A percentile compares a stretch with the other conserved stretches of the same genome.
phyloP scores from a whole-genome alignment of 495 filamentous ascomycete species.

The Apodospora peruviana region DNA sequence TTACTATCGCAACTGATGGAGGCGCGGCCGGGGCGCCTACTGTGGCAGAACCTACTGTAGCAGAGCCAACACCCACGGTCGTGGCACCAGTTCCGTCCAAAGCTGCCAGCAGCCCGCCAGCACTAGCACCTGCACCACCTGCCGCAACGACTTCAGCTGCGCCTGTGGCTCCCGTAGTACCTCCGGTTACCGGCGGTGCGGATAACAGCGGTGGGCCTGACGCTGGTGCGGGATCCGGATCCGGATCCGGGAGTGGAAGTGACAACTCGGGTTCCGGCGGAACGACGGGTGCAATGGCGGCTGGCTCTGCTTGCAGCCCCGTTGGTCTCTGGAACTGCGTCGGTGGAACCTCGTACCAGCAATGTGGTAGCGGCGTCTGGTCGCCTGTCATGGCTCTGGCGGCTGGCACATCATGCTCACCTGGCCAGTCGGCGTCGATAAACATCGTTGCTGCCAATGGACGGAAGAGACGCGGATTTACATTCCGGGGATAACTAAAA shows the following conservation, averaged over 20 bases:
- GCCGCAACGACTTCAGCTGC: neutral
- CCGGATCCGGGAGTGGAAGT: neutral
- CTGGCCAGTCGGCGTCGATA: conserved; percentile 25
- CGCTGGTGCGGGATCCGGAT: neutral
- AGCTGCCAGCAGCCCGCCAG: neutral
- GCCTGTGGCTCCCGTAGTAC: neutral
- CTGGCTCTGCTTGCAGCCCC: conserved; percentile 29
- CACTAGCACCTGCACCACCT: conserved; percentile 1
- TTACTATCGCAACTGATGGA: conserved; percentile 34
- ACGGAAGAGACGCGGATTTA: conserved; percentile 17
- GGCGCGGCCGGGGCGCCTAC: neutral
- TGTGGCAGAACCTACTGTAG: neutral
- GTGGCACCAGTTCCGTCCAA: neutral
- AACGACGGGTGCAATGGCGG: conserved; percentile 14
- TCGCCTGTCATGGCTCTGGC: conserved; percentile 31
- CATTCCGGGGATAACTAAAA: conserved; percentile 1
- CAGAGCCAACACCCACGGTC: neutral
- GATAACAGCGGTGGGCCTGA: neutral
- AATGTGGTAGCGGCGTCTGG: conserved; percentile 39
- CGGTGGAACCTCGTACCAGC: conserved; percentile 35
- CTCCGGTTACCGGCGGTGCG: neutral
- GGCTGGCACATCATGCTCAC: conserved; percentile 30
- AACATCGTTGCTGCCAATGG: conserved; percentile 21
- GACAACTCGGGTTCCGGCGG: conserved; percentile 14
- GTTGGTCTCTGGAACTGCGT: conserved; percentile 44